Evolutionary conservation across 805 yeast species (phyloP), one percentile per base, ranked within the genome.

Genomic region (Clavispora asparagi): DNA sequence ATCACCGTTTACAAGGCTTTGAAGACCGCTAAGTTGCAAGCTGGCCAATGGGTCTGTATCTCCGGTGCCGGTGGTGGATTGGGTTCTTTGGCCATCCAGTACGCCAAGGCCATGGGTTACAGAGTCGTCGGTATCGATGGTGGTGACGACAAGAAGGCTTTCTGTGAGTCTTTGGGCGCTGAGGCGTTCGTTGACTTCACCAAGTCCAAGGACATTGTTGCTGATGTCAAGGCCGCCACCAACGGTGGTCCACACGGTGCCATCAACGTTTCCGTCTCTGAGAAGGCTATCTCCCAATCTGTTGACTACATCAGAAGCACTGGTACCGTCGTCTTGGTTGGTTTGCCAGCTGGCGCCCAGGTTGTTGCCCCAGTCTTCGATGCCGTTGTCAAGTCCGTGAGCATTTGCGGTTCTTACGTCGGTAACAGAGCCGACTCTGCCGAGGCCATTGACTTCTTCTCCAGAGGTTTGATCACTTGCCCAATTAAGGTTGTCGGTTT

Each of bases 61-160:
- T 80, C 88, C 47, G 91, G 92, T 71, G 90, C 89, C 51, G 87
- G 81, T 65, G 91, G 91, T 65, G 91, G 92, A 61, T 76, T 85
- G 65, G 92, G 91, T 61, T 72, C 87, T 35, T 68, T 85, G 54
- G 89, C 88, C 46, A 72, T 84, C 57, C 90, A 85, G 70, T 85
- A 82, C 68, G 90, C 87, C 51, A 76, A 67, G 56, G 88, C 87
- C 50, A 78, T 83, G 85, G 92, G 91, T 59, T 73, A 71, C 67
- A 63, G 76, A 57, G 87, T 83, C 40, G 56, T 84, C 32, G 89
- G 79, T 55, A 82, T 85, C 55, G 91, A 85, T 61, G 87, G 87
- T 65, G 88, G 88, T 68, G 85, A 64, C 12, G 88, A 77, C 40
- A 84, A 85, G 70, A 47, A 33, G 39, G 54, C 64, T 36, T 66